Evolutionary conservation across 1,139 yeast species (phyloP).

Genomic region (Protomyces inouyei): DNA sequence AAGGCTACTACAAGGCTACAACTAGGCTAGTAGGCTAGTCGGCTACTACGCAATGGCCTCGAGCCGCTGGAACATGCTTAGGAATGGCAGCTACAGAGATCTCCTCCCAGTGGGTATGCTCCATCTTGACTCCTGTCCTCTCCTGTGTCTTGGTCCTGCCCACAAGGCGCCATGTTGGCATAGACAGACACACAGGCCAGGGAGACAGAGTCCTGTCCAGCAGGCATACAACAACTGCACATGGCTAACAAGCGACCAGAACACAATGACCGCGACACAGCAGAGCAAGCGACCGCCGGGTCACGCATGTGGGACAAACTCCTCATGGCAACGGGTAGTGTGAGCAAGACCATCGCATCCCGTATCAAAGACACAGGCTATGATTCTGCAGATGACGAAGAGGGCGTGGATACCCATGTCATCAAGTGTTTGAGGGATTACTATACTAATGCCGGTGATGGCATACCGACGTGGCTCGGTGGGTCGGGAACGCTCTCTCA

Average conservation of each 20-base stretch:
- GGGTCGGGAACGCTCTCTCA: slow-evolving; percentile 1
- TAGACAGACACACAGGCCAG: too few relatives aligned
- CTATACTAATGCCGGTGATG: slow-evolving; percentile 16
- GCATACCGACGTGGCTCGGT: slow-evolving; percentile 21
- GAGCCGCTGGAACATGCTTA: neutral
- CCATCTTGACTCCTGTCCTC: neutral
- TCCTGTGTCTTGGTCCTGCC: neutral
- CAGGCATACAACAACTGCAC: too few relatives aligned
- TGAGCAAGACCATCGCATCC: slow-evolving; percentile 12
- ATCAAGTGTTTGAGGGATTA: slow-evolving; percentile 24
- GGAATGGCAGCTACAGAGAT: slow-evolving; percentile 23
- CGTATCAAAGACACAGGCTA: slow-evolving; percentile 21
- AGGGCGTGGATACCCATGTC: slow-evolving; percentile 22
- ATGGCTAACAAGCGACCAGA: neutral
- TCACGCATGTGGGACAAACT: slow-evolving; percentile 23
- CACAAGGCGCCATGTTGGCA: too few relatives aligned
- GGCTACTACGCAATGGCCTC: neutral
- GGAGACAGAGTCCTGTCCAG: too few relatives aligned
- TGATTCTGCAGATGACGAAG: slow-evolving; percentile 18
- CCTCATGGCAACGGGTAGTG: slow-evolving; percentile 14
- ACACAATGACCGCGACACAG: slow-evolving; percentile 8
- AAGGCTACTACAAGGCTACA: too few relatives aligned
- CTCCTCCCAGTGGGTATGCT: slow-evolving; percentile 1
- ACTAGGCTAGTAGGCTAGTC: too few relatives aligned
- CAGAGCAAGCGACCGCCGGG: slow-evolving; percentile 20